Evolutionary conservation across 2,329 filamentous ascomycete genomes (phyloP).

Genomic region (Pezicula neosporulosa): DNA sequence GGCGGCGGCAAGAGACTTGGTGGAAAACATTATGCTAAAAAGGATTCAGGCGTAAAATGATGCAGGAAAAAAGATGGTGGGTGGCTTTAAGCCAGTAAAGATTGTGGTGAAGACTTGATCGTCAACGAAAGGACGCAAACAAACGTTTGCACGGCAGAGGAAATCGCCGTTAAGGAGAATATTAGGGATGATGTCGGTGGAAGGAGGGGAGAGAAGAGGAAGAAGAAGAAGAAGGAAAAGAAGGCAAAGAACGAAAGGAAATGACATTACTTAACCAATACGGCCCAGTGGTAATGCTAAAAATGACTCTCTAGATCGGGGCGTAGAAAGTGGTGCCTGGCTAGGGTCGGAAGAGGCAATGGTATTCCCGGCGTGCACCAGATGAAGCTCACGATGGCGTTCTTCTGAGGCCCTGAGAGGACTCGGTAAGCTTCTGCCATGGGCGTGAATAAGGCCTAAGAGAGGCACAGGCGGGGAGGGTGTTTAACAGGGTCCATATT

Average conservation of each 20-base stretch:
- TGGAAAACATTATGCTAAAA: conserved; percentile 26
- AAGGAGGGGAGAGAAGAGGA: conserved; percentile 9
- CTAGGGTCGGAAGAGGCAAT: background rate
- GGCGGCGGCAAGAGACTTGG: conserved; percentile 20
- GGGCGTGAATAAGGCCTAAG: background rate
- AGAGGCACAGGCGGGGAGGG: conserved; percentile 3
- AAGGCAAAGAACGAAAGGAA: conserved; percentile 6
- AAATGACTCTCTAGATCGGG: background rate
- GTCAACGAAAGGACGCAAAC: conserved; percentile 32
- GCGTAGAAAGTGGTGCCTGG: conserved; percentile 1
- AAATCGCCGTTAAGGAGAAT: conserved; percentile 14
- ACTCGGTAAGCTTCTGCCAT: background rate
- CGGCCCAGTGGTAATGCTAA: conserved; percentile 1
- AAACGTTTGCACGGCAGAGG: conserved; percentile 26
- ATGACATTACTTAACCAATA: conserved; percentile 15
- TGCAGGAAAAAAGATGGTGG: conserved; percentile 22
- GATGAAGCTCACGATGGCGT: background rate
- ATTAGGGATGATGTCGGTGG: conserved; percentile 16
- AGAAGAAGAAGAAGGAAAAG: too few relatives aligned
- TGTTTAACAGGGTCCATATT: background rate
- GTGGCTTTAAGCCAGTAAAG: conserved; percentile 24
- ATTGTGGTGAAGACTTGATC: conserved; percentile 20
- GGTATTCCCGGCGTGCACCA: background rate
- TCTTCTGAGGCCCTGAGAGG: conserved; percentile 1
- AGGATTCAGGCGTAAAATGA: conserved; percentile 9